These are phyloP conservation scores for Cutaneotrichosporon sp. DNA, from an alignment of 1,284 basidiomycete genomes.

Conservation along the genomic window DNA sequence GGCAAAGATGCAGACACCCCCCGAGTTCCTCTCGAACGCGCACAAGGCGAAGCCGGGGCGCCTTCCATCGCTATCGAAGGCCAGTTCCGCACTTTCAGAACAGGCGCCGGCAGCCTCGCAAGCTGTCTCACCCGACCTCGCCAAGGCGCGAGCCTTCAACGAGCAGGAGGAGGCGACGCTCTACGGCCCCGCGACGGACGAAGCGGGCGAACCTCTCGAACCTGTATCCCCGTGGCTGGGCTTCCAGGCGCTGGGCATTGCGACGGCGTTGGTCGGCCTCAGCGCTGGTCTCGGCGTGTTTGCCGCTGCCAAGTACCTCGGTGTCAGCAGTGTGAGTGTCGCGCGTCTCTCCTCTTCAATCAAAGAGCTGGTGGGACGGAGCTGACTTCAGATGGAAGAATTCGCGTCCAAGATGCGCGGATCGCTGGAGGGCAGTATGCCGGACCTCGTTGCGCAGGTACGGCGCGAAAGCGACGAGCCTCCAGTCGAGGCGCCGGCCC, in stretches of 20 bases:
- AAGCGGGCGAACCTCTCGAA: constrained; percentile 9
- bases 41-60: constrained; percentile 4
- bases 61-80: neutral
- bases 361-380: too few species aligned
- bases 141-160: constrained; percentile 24
- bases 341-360: too few species aligned
- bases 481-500: constrained; percentile 1
- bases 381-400: constrained; percentile 30
- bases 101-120: neutral
- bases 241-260: constrained; percentile 38
- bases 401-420: constrained; percentile 33
- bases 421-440: constrained; percentile 25
- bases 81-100: too few species aligned
- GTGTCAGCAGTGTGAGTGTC: constrained; percentile 35
- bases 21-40: constrained; percentile 29
- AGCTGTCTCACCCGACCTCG: neutral
- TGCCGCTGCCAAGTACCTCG: constrained; percentile 31
- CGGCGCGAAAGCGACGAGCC: constrained; percentile 11
- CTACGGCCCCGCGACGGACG: constrained; percentile 21
- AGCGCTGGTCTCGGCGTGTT: constrained; percentile 34
- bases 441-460: constrained; percentile 19
- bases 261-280: constrained; percentile 37
- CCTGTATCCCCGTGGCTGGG: constrained; percentile 23
- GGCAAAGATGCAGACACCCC: constrained; percentile 18
- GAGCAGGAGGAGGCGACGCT: constrained; percentile 27